Base-by-base conservation (phyloP, 2,329 filamentous ascomycete species). In the Beauveria bassiana region DNA sequence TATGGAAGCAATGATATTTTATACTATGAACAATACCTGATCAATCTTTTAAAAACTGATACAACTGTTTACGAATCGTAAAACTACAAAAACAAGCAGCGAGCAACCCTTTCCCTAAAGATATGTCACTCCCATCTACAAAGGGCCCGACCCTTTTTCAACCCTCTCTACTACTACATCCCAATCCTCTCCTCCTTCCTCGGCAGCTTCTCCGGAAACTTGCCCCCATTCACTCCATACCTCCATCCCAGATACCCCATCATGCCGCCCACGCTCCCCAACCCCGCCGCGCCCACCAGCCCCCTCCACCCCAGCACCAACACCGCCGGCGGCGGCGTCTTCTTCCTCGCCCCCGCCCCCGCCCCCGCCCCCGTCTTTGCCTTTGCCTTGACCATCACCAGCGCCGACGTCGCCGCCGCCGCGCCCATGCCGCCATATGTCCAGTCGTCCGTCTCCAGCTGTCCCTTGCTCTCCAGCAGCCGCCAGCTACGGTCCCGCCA, bases 401-500 rank as follows among this genome's bases (percentile, higher is more conserved):
- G 55, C 3, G 67, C 74, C 8, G 73, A 68, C 8, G 73, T 68
- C 3, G 64, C 72, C 69, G 62, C 76, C 65, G 67, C 73, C 1
- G 68, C 68, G 0, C 68, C 72, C 65, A 78, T 78, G 0, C 78
- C 81, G 0, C 69, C 73, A 20, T 79, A 74, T 22, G 78, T 80
- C 77, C 78, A 85, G 66, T 83, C 81, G 68, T 87, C 85, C 54
- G 76, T 78, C 66, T 82, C 76, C 0, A 82, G 68, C 74, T 89
- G 85, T 0, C 81, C 79, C 46, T 72, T 69, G 64, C 82, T 87
- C 71, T 82, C 82, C 49, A 86, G 66, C 55, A 89, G 68, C 34
- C 86, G 74, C 84, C 85, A 88, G 61, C 79, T 79, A 20, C 86
- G 76, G 68, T 88, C 85, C 67, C 81, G 72, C 85, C 85, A 88